phyloP scores from a whole-genome alignment of 1,284 basidiomycete genomes.

The Boletellus deceptivus region DNA sequence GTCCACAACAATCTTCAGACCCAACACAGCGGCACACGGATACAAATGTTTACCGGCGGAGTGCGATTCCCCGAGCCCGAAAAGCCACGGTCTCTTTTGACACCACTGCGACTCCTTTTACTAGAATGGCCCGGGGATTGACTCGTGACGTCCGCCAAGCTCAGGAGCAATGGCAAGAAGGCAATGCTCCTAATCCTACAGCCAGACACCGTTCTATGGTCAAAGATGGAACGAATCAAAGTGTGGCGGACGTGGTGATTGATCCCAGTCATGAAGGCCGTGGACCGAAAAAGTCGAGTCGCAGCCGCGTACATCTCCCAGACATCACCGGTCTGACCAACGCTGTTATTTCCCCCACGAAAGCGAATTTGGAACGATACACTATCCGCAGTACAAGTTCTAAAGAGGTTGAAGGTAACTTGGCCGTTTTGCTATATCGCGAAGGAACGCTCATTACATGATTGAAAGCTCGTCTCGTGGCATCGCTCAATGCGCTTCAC shows the following conservation, averaged over 20 bases:
- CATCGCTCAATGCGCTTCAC: conserved; percentile 63
- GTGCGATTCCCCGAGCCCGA: conserved; percentile 36
- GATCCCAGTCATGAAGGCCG: conserved; percentile 13
- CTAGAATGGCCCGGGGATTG: conserved; percentile 53
- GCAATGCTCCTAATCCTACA: not conserved
- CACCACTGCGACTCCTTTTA: conserved; percentile 40
- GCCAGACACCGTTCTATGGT: conserved; percentile 4
- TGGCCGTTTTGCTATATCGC: conserved; percentile 5
- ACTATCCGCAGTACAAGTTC: conserved; percentile 45
- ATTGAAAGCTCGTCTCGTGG: conserved; percentile 49
- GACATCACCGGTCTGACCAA: conserved; percentile 78
- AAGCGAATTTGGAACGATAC: conserved; percentile 49
- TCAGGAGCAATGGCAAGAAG: conserved; percentile 20
- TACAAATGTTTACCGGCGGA: conserved; percentile 21
- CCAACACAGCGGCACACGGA: conserved; percentile 15
- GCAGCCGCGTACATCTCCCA: conserved; percentile 54
- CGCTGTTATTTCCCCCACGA: conserved; percentile 68
- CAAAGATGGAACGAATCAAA: conserved; percentile 14
- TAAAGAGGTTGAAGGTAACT: conserved; percentile 60
- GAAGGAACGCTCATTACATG: conserved; percentile 1
- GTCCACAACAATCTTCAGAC: conserved; percentile 18
- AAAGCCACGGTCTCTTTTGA: conserved; percentile 36
- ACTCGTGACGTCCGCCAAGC: conserved; percentile 53
- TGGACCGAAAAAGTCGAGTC: conserved; percentile 21
- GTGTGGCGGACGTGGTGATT: conserved; percentile 5